phyloP scores from a whole-genome alignment of 768 basidiomycete species.

The Gymnopilus junonius region DNA sequence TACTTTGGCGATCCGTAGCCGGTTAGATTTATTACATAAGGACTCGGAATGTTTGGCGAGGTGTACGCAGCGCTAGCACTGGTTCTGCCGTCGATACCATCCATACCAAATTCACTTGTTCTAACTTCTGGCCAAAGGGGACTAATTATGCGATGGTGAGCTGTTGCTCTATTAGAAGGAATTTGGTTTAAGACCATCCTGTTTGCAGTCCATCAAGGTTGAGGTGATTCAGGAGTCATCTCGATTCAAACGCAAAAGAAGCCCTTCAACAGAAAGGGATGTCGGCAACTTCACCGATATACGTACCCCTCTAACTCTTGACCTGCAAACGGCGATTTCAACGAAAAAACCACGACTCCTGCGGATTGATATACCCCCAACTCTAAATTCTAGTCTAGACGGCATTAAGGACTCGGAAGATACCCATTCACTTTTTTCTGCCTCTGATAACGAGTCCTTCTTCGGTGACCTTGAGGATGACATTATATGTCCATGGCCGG shows the following conservation, averaged over 20 bases:
- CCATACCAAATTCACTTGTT: neutral
- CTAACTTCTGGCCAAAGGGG: neutral
- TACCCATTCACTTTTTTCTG: constrained; percentile 22
- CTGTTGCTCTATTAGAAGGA: neutral
- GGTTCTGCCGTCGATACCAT: neutral
- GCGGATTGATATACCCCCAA: constrained; percentile 20
- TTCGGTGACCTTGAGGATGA: constrained; percentile 15
- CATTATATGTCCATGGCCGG: neutral
- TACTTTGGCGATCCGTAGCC: neutral
- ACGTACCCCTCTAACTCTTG: neutral
- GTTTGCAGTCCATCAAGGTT: neutral
- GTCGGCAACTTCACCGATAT: neutral
- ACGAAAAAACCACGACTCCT: constrained; percentile 16
- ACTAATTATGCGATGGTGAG: constrained; percentile 1
- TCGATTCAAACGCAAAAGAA: constrained; percentile 18
- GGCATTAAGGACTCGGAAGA: neutral
- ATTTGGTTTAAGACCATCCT: neutral
- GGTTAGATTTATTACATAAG: neutral
- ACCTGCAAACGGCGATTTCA: neutral
- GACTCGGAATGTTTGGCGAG: too few species aligned
- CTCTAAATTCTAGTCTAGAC: constrained; percentile 14
- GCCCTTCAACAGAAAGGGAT: constrained; percentile 10
- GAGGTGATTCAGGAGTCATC: neutral
- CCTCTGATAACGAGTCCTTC: constrained; percentile 15
- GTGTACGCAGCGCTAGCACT: too few species aligned